Evolutionary conservation across 2,329 filamentous ascomycete genomes (phyloP), one percentile per base, ranked within the genome.

Genomic region (Phoma sp.): DNA sequence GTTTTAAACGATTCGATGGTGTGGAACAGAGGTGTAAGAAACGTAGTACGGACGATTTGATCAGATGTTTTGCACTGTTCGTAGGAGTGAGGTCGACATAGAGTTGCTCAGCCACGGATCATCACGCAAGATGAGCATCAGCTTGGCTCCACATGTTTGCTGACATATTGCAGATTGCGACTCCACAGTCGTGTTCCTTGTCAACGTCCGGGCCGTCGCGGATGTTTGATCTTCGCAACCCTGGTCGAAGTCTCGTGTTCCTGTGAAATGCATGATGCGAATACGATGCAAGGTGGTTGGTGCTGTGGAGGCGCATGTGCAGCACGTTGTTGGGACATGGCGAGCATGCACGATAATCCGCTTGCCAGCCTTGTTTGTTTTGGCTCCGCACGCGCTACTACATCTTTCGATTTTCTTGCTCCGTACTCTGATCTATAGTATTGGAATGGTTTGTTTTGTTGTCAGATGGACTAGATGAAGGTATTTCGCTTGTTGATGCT

Each of bases 41-140:
- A 41, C 24, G n/a, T 29, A 29, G 27, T 29, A 29, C 27, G 6
- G 27, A 18, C 27, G 10, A 10, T 6, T 10, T 4, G 38, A 35
- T 35, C 10, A 35, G n/a, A 35, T 7, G 13, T 13, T 35, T 14
- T n/a, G 11, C 11, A n/a, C 3, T 35, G 27, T 13, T 35, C 36
- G 27, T 14, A 40, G 38, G 38, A 18, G 47, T 56, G 47, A 56
- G 38, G 52, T 56, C 18, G 33, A 51, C 47, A 56, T 56, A 44
- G 43, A 52, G 36, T 50, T 55, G 40, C 33, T 47, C 43, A 56
- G 52, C 47, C 52, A 55, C 52, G 45, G 40, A 13, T 37, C 45
- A 49, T 45, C 40, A 54, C 46, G 40, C 51, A 49, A 46, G 30
- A 41, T 35, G 46, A 55, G 46, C 29, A 41, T 37, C 45, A 49